These are phyloP conservation scores for Vitis hybrid DNA, from an alignment of 177 flowering plant species.

Conservation along the genomic window DNA sequence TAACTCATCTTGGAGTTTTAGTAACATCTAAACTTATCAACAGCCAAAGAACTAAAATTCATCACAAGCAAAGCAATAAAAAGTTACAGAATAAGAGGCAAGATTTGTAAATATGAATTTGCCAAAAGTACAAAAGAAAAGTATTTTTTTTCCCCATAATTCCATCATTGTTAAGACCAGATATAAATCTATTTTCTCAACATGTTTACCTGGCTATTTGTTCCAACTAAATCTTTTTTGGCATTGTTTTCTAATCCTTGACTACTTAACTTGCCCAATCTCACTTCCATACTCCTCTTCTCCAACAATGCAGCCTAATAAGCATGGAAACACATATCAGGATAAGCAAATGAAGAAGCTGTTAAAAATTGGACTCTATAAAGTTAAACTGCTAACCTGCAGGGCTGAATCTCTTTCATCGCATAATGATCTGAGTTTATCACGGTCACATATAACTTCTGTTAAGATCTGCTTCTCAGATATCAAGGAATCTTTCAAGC, in stretches of 20 bases:
- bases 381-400: slow-evolving; percentile 47
- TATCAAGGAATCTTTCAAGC: slow-evolving; percentile 53
- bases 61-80: neutral
- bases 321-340: neutral
- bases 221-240: slow-evolving; percentile 40
- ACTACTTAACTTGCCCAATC: slow-evolving; percentile 45
- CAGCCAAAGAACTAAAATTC: neutral
- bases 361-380: neutral
- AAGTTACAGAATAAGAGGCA: neutral
- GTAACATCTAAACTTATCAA: slow-evolving; percentile 33
- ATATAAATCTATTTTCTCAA: neutral
- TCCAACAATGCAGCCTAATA: slow-evolving; percentile 62
- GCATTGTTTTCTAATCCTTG: slow-evolving; percentile 37
- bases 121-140: neutral
- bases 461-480: slow-evolving; percentile 53
- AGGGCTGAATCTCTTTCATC: slow-evolving; percentile 71
- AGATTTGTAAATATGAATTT: neutral
- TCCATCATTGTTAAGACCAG: neutral
- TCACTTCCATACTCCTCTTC: slow-evolving; percentile 58
- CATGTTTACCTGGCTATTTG: slow-evolving; percentile 52
- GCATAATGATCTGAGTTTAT: slow-evolving; percentile 51
- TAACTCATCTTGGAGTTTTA: slow-evolving; percentile 63
- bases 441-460: slow-evolving; percentile 51
- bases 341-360: neutral
- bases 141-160: neutral